A percentile compares a stretch with the other conserved stretches of the same genome.
Conservation (phyloP, 495 filamentous ascomycete species). For the Lasiosphaeria ovina region DNA sequence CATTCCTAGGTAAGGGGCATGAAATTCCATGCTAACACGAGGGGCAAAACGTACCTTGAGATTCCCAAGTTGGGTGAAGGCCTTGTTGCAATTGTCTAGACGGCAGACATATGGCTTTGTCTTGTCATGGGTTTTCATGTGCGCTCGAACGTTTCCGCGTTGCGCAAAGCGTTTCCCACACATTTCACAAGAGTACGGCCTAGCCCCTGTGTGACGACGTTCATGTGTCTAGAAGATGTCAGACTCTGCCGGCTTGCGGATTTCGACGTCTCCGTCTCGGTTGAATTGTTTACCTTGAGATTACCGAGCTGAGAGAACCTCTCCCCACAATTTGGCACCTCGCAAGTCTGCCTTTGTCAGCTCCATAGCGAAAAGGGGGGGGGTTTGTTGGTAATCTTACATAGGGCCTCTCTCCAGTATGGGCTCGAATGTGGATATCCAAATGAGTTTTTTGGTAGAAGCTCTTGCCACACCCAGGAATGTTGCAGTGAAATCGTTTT, state of each 20-base stretch:
- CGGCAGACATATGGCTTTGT: constrained; percentile 78
- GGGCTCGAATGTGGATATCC: constrained; percentile 84
- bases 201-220: constrained; percentile 61
- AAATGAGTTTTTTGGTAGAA: constrained; percentile 94
- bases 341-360: constrained; percentile 54
- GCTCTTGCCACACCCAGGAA: constrained; percentile 73
- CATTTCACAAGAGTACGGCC: constrained; percentile 76
- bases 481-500: constrained; percentile 73
- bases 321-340: constrained; percentile 77
- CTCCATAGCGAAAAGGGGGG: background rate
- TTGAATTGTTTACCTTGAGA: constrained; percentile 62
- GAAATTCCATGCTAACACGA: background rate
- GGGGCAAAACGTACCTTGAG: constrained; percentile 61
- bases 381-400: constrained; percentile 49
- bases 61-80: constrained; percentile 86
- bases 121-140: constrained; percentile 76
- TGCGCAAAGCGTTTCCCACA: constrained; percentile 90
- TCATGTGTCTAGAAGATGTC: constrained; percentile 25
- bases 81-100: constrained; percentile 77
- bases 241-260: constrained; percentile 2
- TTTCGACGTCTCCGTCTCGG: no score
- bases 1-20: background rate
- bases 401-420: constrained; percentile 90
- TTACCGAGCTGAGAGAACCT: constrained; percentile 89
- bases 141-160: constrained; percentile 82